Base-by-base conservation (phyloP, 495 filamentous ascomycete species). In the Annulohypoxylon moriforme region DNA sequence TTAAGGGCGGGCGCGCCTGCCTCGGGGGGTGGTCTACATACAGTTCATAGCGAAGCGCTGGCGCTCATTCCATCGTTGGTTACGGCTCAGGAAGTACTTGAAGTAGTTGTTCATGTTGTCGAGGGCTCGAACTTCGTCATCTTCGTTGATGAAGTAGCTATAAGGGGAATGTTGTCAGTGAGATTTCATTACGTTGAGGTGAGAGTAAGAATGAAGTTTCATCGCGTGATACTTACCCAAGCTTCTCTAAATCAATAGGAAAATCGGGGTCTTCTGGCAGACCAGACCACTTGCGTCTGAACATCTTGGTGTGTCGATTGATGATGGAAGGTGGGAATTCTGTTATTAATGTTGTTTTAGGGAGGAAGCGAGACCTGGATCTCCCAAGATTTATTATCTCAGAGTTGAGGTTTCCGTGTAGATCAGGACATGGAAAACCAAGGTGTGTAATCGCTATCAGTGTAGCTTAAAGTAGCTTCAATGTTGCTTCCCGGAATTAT, bases 191-290 rank as follows among this genome's bases (percentile, higher is more conserved):
- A 31, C 20, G 10, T 20, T n/a, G 36, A 57, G 25, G 29, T 63
- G 55, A 40, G n/a, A 57, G 18, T 36, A 16, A 57, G 11, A 24
- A 22, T 34, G 46, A 24, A 24, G 8, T 34, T n/a, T 7, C 6
- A n/a, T 9, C 44, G 25, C 72, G 44, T 18, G 13, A 10, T 10
- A 79, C 86, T 67, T 83, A 94, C 92, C 93, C 94, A 16, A 97
- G 84, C 50, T 85, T 81, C 42, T 85, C 78, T 29, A 97, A 79
- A 70, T 92, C 82, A 2, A 81, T 77, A 14, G 87, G 85, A 71
- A 90, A 95, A 13, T 80, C 59, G 3, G 91, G 87, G 72, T 96
- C 94, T 20, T 81, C 64, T n/a, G 92, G 92, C 5, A 97, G 88
- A 83, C 87, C 78, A 69, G 81, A 79, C 79, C 83, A 80, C 64